Evolutionary conservation across 345 rosid genomes (phyloP).

Genomic region (Limnanthes douglasii): DNA sequence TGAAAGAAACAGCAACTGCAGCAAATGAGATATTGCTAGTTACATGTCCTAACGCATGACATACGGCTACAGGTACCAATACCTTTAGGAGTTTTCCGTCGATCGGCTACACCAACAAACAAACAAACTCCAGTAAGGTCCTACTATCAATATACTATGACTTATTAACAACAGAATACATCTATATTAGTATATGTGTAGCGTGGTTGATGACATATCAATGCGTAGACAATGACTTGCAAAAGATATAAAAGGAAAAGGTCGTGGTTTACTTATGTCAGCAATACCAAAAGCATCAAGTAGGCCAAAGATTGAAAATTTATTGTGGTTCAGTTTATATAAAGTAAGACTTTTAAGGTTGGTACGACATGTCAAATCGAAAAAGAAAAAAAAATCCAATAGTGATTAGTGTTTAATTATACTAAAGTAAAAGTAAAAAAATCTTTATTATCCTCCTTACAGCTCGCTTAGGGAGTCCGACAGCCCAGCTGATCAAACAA

Average conservation of each 20-base stretch:
- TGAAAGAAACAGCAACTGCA: conserved; percentile 96
- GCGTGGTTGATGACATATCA: too few relatives aligned
- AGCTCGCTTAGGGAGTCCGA: conserved; percentile 94
- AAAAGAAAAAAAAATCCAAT: neutral
- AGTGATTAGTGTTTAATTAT: neutral
- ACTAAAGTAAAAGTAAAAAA: neutral
- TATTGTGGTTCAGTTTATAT: neutral
- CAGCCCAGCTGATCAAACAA: conserved; percentile 80
- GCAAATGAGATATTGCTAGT: conserved; percentile 92
- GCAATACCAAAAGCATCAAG: conserved; percentile 2
- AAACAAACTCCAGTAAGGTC: too few relatives aligned
- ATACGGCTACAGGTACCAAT: conserved; percentile 80
- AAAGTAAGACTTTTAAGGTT: too few relatives aligned
- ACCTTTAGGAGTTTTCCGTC: conserved; percentile 62
- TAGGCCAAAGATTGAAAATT: neutral
- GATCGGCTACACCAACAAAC: conserved; percentile 46
- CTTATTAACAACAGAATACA: too few relatives aligned
- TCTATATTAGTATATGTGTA: too few relatives aligned
- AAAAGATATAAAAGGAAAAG: too few relatives aligned
- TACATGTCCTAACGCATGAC: conserved; percentile 92
- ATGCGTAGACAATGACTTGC: too few relatives aligned
- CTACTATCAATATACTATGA: too few relatives aligned
- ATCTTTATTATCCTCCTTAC: conserved; percentile 25
- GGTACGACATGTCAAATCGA: neutral
- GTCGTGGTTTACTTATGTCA: too few relatives aligned